Base-by-base conservation (phyloP, 2,329 filamentous ascomycete genomes). In the Fusarium nygamai region DNA sequence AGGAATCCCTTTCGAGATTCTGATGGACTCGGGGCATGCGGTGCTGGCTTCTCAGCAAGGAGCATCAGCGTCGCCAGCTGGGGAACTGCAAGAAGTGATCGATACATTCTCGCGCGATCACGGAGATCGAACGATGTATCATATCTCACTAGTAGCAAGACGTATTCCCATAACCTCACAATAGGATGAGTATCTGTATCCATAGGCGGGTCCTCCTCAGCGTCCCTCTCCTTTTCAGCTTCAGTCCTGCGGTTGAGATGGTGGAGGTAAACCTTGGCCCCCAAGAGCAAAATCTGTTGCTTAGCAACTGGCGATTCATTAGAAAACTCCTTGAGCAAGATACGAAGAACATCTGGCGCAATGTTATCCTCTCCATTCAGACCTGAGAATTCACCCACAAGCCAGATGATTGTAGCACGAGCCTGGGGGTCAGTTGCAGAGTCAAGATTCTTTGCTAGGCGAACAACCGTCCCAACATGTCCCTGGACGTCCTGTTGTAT, bases 211-310 rank as follows among this genome's bases (percentile, higher is more conserved):
- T 81, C 78, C 9, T 81, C 79, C 14, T 82, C 83, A 13, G 80
- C 77, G 13, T 80, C 79, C 9, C 81, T 78, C 31, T 83, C 82
- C 57, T 82, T 81, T 43, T 82, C 81, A 13, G 74, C 71, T 75
- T 88, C 83, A 72, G 86, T 84, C 79, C 90, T 87, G 69, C 89
- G 88, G 79, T 94, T 94, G 44, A 98, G 83, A 80, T 97, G 91
- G 78, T 98, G 94, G 22, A 98, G 88, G 80, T 98, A 98, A 4
- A 98, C 95, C 80, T 98, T 98, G n/a, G 96, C 96, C 12, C 94
- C 96, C 7, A 99, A 88, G 2, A 99, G 87, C 22, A 99, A 88
- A 73, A 98, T 97, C 81, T 99, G 96, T 67, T 95, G 88, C 82
- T 97, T 98, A 19, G 94, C 95, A 34, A 92, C 87, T 80, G 98